phyloP scores from a whole-genome alignment of 2,329 filamentous ascomycete species.

The Endothia cerciana region DNA sequence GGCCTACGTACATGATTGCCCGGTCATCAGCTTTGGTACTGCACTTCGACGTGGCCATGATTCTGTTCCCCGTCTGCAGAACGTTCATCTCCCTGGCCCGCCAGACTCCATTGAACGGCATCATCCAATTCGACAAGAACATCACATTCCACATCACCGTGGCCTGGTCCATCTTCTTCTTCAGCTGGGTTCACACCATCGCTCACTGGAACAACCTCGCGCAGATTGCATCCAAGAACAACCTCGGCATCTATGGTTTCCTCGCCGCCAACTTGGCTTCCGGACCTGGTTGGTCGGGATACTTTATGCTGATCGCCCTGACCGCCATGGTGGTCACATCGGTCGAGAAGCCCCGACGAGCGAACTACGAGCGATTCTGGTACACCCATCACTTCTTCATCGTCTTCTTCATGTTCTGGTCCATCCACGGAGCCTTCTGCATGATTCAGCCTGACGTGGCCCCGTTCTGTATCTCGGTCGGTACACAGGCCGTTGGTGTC shows the following conservation, averaged over 20 bases:
- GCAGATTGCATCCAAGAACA: conserved; percentile 73
- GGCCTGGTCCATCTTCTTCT: conserved; percentile 88
- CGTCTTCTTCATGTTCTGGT: conserved; percentile 88
- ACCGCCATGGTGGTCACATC: conserved; percentile 81
- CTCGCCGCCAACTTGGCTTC: conserved; percentile 77
- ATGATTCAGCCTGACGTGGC: conserved; percentile 87
- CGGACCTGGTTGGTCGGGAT: conserved; percentile 84
- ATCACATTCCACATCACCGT: conserved; percentile 86
- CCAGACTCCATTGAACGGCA: conserved; percentile 81
- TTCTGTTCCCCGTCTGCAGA: conserved; percentile 81
- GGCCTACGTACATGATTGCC: conserved; percentile 76
- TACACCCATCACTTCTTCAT: conserved; percentile 88
- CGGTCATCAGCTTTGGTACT: conserved; percentile 75
- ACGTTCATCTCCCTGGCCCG: conserved; percentile 81
- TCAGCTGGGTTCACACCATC: conserved; percentile 83
- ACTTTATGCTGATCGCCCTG: conserved; percentile 78
- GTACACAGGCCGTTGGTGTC: conserved; percentile 68
- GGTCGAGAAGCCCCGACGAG: conserved; percentile 74
- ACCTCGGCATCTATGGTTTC: conserved; percentile 78
- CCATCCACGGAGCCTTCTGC: conserved; percentile 86
- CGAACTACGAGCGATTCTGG: conserved; percentile 90
- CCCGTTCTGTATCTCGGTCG: conserved; percentile 74
- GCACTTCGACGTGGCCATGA: conserved; percentile 79
- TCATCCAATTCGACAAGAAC: conserved; percentile 88
- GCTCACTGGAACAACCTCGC: conserved; percentile 89